phyloP scores from a whole-genome alignment of 805 yeast species.

The Ogataea saltuana region DNA sequence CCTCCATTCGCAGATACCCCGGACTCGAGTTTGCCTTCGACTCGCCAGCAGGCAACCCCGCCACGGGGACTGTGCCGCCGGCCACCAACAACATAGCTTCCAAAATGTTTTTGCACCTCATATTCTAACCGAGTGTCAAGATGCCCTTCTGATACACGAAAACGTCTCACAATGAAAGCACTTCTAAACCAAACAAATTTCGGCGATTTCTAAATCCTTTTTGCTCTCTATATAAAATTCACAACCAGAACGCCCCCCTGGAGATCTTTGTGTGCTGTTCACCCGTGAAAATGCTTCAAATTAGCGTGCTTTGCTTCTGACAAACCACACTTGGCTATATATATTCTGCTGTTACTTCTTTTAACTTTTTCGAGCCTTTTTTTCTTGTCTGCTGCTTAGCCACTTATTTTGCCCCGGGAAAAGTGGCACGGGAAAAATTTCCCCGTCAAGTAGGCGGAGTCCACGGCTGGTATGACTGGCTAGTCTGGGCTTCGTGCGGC shows the following conservation, averaged over 20 bases:
- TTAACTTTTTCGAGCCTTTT: not conserved
- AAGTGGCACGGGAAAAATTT: too few species aligned
- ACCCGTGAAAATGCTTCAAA: not conserved
- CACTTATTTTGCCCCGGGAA: too few species aligned
- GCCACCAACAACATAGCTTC: not conserved
- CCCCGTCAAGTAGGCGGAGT: too few species aligned
- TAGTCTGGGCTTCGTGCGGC: too few species aligned
- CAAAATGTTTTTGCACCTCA: constrained; percentile 1
- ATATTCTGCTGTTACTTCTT: not conserved
- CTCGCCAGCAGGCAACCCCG: too few species aligned
- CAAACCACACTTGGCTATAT: too few species aligned
- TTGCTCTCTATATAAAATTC: constrained; percentile 1
- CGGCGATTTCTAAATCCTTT: not conserved
- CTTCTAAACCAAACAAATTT: too few species aligned
- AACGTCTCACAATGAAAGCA: not conserved
- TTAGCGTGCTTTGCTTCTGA: too few species aligned
- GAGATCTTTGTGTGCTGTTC: constrained; percentile 2
- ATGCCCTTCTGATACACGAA: not conserved
- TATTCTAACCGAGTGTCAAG: not conserved
- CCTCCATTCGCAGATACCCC: constrained; percentile 18
- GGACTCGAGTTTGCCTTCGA: not conserved
- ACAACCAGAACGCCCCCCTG: not conserved
- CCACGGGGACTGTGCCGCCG: too few species aligned
- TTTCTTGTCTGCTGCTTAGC: not conserved
- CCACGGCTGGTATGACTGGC: too few species aligned